Percentiles rank a stretch among this genome's conserved stretches.
Evolutionary conservation across 306 rosid species (phyloP).

Genomic region (Prunus mongolica): DNA sequence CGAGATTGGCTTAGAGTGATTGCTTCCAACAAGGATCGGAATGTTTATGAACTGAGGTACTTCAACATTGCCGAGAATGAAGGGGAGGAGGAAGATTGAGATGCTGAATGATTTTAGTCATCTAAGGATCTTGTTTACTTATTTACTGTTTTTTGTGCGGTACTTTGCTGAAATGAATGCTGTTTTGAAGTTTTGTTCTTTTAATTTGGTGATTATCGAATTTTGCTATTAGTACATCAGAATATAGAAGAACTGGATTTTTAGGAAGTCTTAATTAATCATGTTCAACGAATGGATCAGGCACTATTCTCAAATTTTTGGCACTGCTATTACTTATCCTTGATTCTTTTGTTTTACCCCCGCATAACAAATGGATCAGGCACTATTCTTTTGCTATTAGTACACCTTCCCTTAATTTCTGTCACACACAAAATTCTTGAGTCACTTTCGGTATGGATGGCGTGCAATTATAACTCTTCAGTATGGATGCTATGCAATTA

Average conservation of each 20-base stretch:
- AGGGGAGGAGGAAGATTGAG: constrained; percentile 55
- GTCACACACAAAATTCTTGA: too few species aligned
- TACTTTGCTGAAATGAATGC: neutral
- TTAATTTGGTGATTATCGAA: constrained; percentile 1
- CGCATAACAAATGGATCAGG: too few species aligned
- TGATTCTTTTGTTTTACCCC: neutral
- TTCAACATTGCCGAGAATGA: constrained; percentile 65
- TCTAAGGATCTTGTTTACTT: constrained; percentile 6
- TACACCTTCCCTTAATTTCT: too few species aligned
- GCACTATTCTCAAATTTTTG: neutral
- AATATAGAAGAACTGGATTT: neutral
- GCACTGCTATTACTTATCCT: neutral
- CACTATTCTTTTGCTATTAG: too few species aligned
- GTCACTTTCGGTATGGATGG: too few species aligned
- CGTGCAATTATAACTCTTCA: too few species aligned
- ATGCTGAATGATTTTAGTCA: neutral
- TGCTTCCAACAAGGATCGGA: constrained; percentile 58
- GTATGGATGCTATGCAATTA: too few species aligned
- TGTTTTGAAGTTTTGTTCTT: constrained; percentile 25
- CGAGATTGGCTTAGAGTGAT: constrained; percentile 66
- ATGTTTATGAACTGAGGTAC: constrained; percentile 56
- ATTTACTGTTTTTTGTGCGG: neutral
- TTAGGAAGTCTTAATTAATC: neutral
- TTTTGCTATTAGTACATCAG: neutral
- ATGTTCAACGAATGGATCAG: neutral